Evolutionary conservation across 140 eudicot genomes (phyloP).

Genomic region (Ambrosia hybrid): DNA sequence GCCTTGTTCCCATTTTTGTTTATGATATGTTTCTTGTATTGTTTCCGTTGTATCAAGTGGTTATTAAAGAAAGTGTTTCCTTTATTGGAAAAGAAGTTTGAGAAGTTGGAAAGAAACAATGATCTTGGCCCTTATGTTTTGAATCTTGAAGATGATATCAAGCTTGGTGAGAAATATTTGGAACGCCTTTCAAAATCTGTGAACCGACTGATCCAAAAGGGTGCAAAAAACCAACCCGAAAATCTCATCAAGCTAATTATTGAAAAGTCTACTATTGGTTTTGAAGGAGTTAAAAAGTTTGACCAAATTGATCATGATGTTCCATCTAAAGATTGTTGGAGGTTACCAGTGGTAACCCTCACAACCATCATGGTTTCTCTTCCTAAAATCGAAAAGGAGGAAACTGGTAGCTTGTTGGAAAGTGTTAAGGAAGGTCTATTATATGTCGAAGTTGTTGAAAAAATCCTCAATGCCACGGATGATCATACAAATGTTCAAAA

Average conservation of each 20-base stretch:
- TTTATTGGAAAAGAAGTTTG: not conserved
- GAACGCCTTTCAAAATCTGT: constrained; percentile 15
- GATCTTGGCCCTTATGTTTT: constrained; percentile 10
- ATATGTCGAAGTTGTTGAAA: constrained; percentile 15
- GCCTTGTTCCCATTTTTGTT: not conserved
- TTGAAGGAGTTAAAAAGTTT: constrained; percentile 10
- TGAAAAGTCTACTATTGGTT: not conserved
- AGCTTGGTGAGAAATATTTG: constrained; percentile 6
- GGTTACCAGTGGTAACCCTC: constrained; percentile 1
- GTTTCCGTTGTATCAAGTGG: not conserved
- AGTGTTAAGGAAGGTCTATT: constrained; percentile 16
- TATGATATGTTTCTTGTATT: constrained; percentile 2
- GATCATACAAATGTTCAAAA: not conserved
- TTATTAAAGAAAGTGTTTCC: not conserved
- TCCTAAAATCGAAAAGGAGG: not conserved
- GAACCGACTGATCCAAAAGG: constrained; percentile 1
- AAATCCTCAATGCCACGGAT: not conserved
- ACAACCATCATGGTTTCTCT: constrained; percentile 6
- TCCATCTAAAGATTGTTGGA: not conserved
- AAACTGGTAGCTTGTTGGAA: not conserved
- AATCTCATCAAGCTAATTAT: constrained; percentile 11
- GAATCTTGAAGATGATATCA: constrained; percentile 32
- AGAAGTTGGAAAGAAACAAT: not conserved
- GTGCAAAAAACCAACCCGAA: constrained; percentile 5
- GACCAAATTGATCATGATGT: constrained; percentile 8